These are phyloP conservation scores for Emericellopsis terricola DNA, from an alignment of 495 filamentous ascomycete genomes.

Conservation along the genomic window DNA sequence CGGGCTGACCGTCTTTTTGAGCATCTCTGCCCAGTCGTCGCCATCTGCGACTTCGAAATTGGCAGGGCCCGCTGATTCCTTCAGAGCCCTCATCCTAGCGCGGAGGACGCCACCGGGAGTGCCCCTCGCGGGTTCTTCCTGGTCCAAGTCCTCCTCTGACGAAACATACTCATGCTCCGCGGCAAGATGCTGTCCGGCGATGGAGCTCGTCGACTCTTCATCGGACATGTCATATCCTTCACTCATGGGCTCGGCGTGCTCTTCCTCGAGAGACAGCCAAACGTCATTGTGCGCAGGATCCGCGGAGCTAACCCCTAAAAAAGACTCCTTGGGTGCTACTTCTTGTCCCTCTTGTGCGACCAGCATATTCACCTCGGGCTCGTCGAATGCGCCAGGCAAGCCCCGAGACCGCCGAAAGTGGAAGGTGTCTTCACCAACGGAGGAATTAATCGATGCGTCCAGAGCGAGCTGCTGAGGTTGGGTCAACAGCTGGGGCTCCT, in stretches of 20 bases:
- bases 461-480: neutral
- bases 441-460: slow-evolving; percentile 8
- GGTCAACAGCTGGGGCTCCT: slow-evolving; percentile 18
- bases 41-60: slow-evolving; percentile 37
- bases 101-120: slow-evolving; percentile 35
- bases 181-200: slow-evolving; percentile 44
- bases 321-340: slow-evolving; percentile 43
- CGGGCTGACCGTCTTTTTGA: slow-evolving; percentile 83
- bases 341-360: too few species aligned
- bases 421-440: slow-evolving; percentile 48
- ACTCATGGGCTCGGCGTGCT: slow-evolving; percentile 28
- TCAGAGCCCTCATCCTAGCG: slow-evolving; percentile 35
- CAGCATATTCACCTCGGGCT: slow-evolving; percentile 32
- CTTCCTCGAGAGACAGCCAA: slow-evolving; percentile 39
- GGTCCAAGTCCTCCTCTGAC: slow-evolving; percentile 3
- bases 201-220: slow-evolving; percentile 59
- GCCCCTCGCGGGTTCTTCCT: slow-evolving; percentile 4
- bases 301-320: slow-evolving; percentile 80
- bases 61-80: slow-evolving; percentile 37
- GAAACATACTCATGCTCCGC: slow-evolving; percentile 39
- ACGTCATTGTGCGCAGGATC: slow-evolving; percentile 57
- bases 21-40: slow-evolving; percentile 74
- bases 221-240: slow-evolving; percentile 53
- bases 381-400: slow-evolving; percentile 65
- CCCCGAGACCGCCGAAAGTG: slow-evolving; percentile 56